Evolutionary conservation across 2,329 filamentous ascomycete species (phyloP), one percentile per base, ranked within the genome.

Genomic region (Fusarium kyushuense): DNA sequence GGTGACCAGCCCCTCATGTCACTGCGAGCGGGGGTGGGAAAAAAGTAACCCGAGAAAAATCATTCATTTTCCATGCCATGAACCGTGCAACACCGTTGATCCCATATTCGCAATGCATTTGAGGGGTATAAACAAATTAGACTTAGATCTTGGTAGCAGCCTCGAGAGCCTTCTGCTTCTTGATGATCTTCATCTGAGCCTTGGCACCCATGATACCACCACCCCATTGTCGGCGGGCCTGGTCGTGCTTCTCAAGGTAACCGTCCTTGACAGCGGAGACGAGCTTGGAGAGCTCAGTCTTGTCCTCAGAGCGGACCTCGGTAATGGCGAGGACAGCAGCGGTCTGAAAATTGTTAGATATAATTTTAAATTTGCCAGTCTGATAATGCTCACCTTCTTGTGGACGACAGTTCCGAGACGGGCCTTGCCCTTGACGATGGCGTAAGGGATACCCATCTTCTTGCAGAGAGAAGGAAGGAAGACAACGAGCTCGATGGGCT

Each of bases 371-470:
- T 19, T 29, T 27, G 12, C 1, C 7, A 7, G 10, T 14, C 19
- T 10, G 12, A 16, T 25, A 9, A 30, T 11, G 12, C 83, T 67
- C 78, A 94, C 92, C 91, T 99, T 99, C 92, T 99, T 97, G 92
- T 99, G 95, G 75, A 99, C 95, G 76, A 99, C 95, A 67, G 96
- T 98, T 77, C 96, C 96, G 78, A 99, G 93, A 86, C 96, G 91
- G 76, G 96, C 96, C 92, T 99, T 99, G 87, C 96, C 96, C 93
- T 99, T 99, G 81, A 99, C 90, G 77, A 99, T 98, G 81, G 94
- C 96, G 84, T 98, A 99, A 72, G 96, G 96, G 77, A 97, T 91
- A 86, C 96, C 96, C 95, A 99, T 99, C 93, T 99, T 99, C 85
- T 95, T 92, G 93, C 96, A 99, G 76, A 99, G 92, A 79, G 96